These are phyloP conservation scores for Lasiosphaeria ovina DNA, from an alignment of 495 filamentous ascomycete genomes.

Conservation along the genomic window DNA sequence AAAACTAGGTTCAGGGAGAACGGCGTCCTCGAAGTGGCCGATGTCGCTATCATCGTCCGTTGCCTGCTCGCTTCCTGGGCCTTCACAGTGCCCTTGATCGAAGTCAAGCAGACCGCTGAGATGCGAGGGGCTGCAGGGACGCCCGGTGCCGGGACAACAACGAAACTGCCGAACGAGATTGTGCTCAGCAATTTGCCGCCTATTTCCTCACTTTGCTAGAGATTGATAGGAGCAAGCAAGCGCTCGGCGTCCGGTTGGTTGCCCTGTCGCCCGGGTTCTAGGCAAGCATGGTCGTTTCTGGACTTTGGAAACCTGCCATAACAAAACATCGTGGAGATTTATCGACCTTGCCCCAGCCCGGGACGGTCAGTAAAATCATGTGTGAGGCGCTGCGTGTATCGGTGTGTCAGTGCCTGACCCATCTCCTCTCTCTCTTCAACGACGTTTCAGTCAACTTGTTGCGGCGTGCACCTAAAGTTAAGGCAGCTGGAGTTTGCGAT, in stretches of 20 bases:
- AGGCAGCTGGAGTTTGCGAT: neutral
- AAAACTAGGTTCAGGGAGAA: neutral
- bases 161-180: neutral
- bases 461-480: neutral
- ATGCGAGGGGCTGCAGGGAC: neutral
- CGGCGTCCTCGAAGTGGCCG: neutral
- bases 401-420: neutral
- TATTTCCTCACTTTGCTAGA: neutral
- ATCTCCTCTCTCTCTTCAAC: neutral
- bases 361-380: neutral
- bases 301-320: neutral
- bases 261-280: neutral
- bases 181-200: neutral
- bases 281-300: neutral
- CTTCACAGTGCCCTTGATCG: neutral
- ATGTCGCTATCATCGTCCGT: conserved; percentile 1
- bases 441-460: neutral
- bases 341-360: neutral
- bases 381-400: neutral
- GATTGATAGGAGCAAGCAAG: neutral
- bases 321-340: neutral
- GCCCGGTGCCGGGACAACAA: neutral
- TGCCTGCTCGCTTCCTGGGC: neutral
- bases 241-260: neutral
- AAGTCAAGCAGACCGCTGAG: neutral